Conservation (phyloP, 2,329 filamentous ascomycete species). For the Pseudocercospora crystallina region DNA sequence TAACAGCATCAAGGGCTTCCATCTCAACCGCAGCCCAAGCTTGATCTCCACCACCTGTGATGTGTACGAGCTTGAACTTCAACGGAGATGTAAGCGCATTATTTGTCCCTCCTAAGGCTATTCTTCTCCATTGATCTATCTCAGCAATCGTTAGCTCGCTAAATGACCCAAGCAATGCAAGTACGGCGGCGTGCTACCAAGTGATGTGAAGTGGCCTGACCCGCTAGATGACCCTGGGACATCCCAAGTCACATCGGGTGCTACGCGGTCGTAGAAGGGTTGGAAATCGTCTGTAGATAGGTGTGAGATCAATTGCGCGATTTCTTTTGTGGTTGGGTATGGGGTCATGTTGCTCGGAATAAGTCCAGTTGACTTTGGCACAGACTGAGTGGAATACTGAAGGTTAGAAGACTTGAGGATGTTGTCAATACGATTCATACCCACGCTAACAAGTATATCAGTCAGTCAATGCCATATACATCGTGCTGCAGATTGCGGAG, state of each 20-base stretch:
- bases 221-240: conserved; percentile 7
- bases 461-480: neutral
- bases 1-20: conserved; percentile 4
- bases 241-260: conserved; percentile 2
- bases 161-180: neutral
- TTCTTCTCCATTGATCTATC: conserved; percentile 7
- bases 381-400: neutral
- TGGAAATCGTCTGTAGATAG: conserved; percentile 3
- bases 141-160: neutral
- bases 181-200: neutral
- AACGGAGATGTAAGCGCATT: conserved; percentile 6
- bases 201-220: conserved; percentile 5
- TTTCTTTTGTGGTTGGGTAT: conserved; percentile 1
- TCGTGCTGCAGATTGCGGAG: neutral
- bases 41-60: conserved; percentile 7
- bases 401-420: neutral
- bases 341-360: neutral
- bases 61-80: conserved; percentile 2
- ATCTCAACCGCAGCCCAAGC: conserved; percentile 8
- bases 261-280: conserved; percentile 5
- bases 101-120: conserved; percentile 4
- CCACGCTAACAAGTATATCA: neutral
- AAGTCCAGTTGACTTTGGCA: neutral
- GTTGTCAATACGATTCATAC: no score
- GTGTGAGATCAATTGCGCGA: conserved; percentile 1